Base-by-base conservation (phyloP, 2,329 filamentous ascomycete genomes). In the Penicillium janthinellum region DNA sequence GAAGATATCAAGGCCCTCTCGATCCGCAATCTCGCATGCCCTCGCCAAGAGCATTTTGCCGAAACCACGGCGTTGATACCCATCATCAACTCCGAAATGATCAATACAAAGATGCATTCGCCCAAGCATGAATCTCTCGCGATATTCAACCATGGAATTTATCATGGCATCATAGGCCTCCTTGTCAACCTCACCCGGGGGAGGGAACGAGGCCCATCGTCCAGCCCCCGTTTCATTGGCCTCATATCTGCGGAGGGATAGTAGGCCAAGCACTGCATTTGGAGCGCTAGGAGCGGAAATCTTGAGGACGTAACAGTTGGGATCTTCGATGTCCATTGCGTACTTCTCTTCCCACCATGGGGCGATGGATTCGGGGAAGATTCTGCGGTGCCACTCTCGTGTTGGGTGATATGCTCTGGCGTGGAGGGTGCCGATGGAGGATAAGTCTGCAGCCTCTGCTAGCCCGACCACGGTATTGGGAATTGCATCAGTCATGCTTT, bases 381-480 rank as follows among this genome's bases (percentile, higher is more conserved):
- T 35, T 12, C 47, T 35, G 31, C 47, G 47, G 47, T 49, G 47
- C 47, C 47, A 49, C 12, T 49, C 47, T 35, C 47, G n/a, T 20
- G 47, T 49, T 35, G 47, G 31, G 7, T 49, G 47, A n/a, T 20
- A 49, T 28, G 47, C 47, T 20, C 47, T 28, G n/a, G 31, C 47
- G 31, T 49, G 47, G n/a, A 49, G 28, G n/a, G 47, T 49, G 31
- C 47, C 28, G n/a, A 49, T 49, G 14, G 47, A 49, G 20, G 47
- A 31, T 8, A 49, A 11, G 31, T 49, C 28, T 49, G 28, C 1
- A 7, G 28, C 28, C 4, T 49, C 28, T 49, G 28, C 47, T 12
- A 20, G 15, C 6, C 10, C 47, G 5, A 49, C 47, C 2, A 35
- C n/a, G 7, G n/a, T 5, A 34, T 49, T 1, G 15, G 28, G n/a